Conservation (phyloP, 2,329 filamentous ascomycete genomes). For the Penicillium expansum region DNA sequence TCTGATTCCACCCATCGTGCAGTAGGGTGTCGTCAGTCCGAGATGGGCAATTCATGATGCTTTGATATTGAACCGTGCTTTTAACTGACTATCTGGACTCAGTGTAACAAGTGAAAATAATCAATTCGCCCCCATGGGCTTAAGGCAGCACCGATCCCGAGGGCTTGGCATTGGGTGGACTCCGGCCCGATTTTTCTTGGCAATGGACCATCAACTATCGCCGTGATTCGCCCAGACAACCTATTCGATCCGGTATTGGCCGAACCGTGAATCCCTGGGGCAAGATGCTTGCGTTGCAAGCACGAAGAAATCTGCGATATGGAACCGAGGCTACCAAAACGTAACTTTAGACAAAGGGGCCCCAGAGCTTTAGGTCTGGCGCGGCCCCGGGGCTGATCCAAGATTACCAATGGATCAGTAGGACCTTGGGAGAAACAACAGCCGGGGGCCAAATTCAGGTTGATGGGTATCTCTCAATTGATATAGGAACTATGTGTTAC, state of each 20-base stretch:
- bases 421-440: neutral
- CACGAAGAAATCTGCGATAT: neutral
- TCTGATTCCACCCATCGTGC: conserved; percentile 56
- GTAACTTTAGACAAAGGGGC: neutral
- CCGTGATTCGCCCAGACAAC: neutral
- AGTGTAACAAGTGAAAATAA: neutral
- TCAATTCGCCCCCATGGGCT: neutral
- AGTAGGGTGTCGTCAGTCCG: conserved; percentile 51
- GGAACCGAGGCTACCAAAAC: neutral
- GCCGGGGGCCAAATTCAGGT: no score
- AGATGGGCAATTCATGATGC: conserved; percentile 55
- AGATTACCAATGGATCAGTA: neutral
- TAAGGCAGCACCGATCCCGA: conserved; percentile 8
- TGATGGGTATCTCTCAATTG: neutral
- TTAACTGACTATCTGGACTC: neutral
- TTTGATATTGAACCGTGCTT: neutral
- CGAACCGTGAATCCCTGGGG: neutral
- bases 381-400: neutral
- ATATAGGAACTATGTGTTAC: neutral
- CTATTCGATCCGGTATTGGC: conserved; percentile 3
- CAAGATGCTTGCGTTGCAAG: neutral
- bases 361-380: neutral
- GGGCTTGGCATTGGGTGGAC: conserved; percentile 13
- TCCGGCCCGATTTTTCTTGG: conserved; percentile 13
- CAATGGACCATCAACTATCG: conserved; percentile 1